Percentiles rank a stretch among this genome's conserved stretches.
These are phyloP conservation scores for Cicer chorassanicum DNA, from an alignment of 306 rosid genomes.

Conservation along the genomic window DNA sequence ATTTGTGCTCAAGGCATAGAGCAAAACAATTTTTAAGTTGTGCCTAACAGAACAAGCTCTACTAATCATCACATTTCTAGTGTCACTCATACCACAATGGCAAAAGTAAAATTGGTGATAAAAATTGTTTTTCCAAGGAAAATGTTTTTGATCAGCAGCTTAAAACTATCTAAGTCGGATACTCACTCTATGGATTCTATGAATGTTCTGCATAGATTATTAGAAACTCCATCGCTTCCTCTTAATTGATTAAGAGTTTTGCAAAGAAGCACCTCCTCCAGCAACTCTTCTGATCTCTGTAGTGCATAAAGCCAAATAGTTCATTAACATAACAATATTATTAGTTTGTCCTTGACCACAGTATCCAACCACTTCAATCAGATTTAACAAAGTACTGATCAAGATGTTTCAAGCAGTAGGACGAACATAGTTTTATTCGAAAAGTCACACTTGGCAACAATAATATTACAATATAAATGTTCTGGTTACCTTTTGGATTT, in stretches of 20 bases:
- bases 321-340: constrained; percentile 36
- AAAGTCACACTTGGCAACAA: constrained; percentile 18
- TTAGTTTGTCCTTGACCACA: constrained; percentile 8
- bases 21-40: constrained; percentile 9
- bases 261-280: constrained; percentile 90
- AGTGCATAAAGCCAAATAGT: constrained; percentile 36
- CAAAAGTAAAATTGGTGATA: constrained; percentile 16
- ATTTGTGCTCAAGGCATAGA: constrained; percentile 4
- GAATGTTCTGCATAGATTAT: constrained; percentile 69
- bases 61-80: constrained; percentile 24
- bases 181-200: constrained; percentile 80
- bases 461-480: constrained; percentile 12
- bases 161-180: constrained; percentile 21
- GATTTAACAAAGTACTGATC: constrained; percentile 20
- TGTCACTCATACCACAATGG: constrained; percentile 19
- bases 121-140: constrained; percentile 20
- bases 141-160: constrained; percentile 33
- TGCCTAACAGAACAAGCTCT: not conserved
- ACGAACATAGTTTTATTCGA: constrained; percentile 30
- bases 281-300: constrained; percentile 86
- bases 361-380: constrained; percentile 28
- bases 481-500: constrained; percentile 78
- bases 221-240: constrained; percentile 49
- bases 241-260: constrained; percentile 81
- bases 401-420: constrained; percentile 20